A percentile compares a stretch with the other conserved stretches of the same genome.
Conservation (phyloP, 345 rosid species). For the thale cress (Arabidopsis thaliana) region TAIR10.1 NC_003076.8:22386001-22386500, state of each 20-base stretch:
- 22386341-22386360: background rate
- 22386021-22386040: slow-evolving; percentile 47
- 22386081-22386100: slow-evolving; percentile 1
- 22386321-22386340: background rate
- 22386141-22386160: slow-evolving; percentile 24
- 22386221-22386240: slow-evolving; percentile 22
- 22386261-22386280: slow-evolving; percentile 21
- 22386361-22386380: slow-evolving; percentile 16
- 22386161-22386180: slow-evolving; percentile 12
- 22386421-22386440: background rate
- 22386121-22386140: slow-evolving; percentile 1
- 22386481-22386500: background rate
- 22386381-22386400: background rate
- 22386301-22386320: slow-evolving; percentile 11
- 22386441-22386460: background rate
- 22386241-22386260: slow-evolving; percentile 19
- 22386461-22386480: too few species aligned
- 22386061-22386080: slow-evolving; percentile 49
- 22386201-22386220: slow-evolving; percentile 18
- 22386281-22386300: slow-evolving; percentile 2
- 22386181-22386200: slow-evolving; percentile 11
- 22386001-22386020: background rate
- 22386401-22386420: slow-evolving; percentile 3
- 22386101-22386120: slow-evolving; percentile 11
- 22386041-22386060: slow-evolving; percentile 71